These are phyloP conservation scores for Bipolaris sorokiniana DNA, from an alignment of 2,329 filamentous ascomycete species.

Conservation along the genomic window DNA sequence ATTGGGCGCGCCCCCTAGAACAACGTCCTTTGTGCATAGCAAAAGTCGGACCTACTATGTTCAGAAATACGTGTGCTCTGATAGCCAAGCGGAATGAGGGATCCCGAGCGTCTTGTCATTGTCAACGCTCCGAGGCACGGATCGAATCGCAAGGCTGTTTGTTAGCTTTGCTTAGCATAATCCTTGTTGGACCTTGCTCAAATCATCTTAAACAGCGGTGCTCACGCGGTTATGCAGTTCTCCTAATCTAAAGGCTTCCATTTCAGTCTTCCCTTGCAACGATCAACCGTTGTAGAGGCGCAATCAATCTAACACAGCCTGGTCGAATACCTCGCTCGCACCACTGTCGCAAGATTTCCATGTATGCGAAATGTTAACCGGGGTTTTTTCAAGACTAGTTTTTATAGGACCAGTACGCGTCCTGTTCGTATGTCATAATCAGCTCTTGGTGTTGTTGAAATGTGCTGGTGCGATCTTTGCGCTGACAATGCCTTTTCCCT, in stretches of 20 bases:
- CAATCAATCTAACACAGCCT: not conserved
- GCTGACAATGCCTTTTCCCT: not conserved
- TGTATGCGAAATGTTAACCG: not conserved
- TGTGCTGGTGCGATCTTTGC: not conserved
- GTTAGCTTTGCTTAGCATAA: not conserved
- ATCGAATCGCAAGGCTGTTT: not conserved
- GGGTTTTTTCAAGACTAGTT: not conserved
- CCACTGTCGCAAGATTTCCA: not conserved
- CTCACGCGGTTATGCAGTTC: slow-evolving; percentile 6
- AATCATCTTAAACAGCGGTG: not conserved
- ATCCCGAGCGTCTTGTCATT: not conserved
- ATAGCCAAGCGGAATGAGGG: not conserved
- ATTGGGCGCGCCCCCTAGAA: slow-evolving; percentile 2
- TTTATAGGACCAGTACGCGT: not conserved
- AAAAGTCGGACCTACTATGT: not conserved
- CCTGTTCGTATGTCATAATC: not conserved
- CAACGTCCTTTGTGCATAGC: not conserved
- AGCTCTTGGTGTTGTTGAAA: not conserved
- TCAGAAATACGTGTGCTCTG: not conserved
- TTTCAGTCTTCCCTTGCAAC: not conserved
- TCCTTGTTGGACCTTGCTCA: not conserved
- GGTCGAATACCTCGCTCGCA: not conserved
- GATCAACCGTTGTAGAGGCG: not conserved
- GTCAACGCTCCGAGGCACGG: not conserved
- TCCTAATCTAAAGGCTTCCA: not conserved